A percentile compares a stretch with the other conserved stretches of the same genome.
phyloP scores from a whole-genome alignment of 305 asterid species.

The Vinca major region DNA sequence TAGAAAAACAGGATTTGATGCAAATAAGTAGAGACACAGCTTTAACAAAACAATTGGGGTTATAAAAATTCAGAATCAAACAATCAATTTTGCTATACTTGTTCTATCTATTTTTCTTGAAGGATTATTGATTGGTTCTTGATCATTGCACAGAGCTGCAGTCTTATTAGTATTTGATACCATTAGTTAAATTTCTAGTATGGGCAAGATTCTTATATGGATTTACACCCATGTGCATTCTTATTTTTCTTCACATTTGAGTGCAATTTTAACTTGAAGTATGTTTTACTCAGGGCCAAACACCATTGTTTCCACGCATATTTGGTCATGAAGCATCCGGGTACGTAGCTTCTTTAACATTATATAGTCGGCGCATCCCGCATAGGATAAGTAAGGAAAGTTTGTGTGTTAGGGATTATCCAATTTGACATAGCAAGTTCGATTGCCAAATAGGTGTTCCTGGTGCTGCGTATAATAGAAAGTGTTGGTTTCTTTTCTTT shows the following conservation, averaged over 20 bases:
- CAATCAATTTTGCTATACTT: neutral
- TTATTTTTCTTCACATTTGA: neutral
- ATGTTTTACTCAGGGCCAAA: conserved; percentile 3
- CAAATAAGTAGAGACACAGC: neutral
- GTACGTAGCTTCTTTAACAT: conserved; percentile 1
- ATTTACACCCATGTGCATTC: neutral
- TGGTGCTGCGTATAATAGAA: too few species aligned
- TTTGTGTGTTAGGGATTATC: too few species aligned
- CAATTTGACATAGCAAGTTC: too few species aligned
- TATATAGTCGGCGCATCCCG: neutral
- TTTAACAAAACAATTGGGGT: neutral
- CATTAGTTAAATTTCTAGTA: neutral
- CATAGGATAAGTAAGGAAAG: too few species aligned
- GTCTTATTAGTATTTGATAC: neutral
- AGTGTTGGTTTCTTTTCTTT: too few species aligned
- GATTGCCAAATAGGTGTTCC: too few species aligned
- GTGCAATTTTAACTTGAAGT: neutral
- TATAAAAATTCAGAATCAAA: neutral
- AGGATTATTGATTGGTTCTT: neutral
- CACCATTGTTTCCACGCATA: conserved; percentile 9
- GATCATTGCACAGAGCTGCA: neutral
- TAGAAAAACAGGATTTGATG: neutral
- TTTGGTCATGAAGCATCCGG: conserved; percentile 12
- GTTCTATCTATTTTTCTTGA: neutral
- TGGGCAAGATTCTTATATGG: neutral